Base-by-base conservation (phyloP, 2,329 filamentous ascomycete genomes). In the Fusarium annulatum region DNA sequence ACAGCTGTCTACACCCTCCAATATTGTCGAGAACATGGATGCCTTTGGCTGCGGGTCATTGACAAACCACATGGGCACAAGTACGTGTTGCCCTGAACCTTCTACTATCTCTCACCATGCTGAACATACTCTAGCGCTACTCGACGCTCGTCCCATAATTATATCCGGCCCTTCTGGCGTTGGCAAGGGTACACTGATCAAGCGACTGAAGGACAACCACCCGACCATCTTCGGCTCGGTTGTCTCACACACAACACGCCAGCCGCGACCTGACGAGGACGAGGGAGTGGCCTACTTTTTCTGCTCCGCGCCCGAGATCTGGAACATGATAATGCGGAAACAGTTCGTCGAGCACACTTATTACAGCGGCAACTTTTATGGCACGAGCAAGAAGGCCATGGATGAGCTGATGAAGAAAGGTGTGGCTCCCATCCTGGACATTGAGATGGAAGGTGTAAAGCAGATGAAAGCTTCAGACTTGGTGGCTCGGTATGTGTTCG, bases 71-170 rank as follows among this genome's bases (percentile, higher is more conserved):
- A 18, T 19, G 11, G 23, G 30, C 21, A 19, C 28, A 49, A 9
- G 48, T 34, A 14, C 15, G 30, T 51, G 2, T 19, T 23, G 2
- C n/a, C 11, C 9, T 14, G 3, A 23, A 1, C n/a, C 21, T 23
- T 7, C 11, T 7, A 1, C 15, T 2, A 9, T 49, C 10, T 1
- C 16, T 9, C 3, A 0, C 2, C 7, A 33, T 18, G 0, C 5
- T 33, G 2, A 33, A 12, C 15, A 6, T 12, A 15, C 5, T 41
- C 26, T 12, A 55, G 52, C 10, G 6, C 21, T 12, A 11, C 10
- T 18, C 5, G 53, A 33, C 19, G 38, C 5, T 5, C 45, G 56
- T 9, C 55, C 65, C 1, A 36, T 62, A 7, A 19, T 67, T 10
- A n/a, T 68, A n/a, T 67, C 56, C 1, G 55, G 55, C 1, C 38